Conservation (phyloP, 2,329 filamentous ascomycete genomes). For the Emericellopsis atlantica region DNA sequence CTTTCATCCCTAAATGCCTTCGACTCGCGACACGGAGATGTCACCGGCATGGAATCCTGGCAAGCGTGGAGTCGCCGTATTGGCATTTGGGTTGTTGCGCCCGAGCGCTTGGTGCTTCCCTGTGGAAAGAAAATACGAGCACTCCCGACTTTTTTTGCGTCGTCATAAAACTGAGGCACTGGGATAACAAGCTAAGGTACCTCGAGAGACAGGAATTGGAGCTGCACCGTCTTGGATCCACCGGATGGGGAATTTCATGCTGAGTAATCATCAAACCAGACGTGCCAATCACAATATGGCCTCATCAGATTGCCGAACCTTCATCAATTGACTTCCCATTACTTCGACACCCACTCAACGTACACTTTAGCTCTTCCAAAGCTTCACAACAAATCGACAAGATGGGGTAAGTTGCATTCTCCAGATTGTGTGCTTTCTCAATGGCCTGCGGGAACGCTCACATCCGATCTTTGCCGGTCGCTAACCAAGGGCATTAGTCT, state of each 20-base stretch:
- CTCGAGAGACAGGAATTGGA: no score
- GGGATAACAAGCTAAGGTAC: no score
- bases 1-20: no score
- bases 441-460: slow-evolving; percentile 7
- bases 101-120: no score
- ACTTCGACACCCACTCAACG: slow-evolving; percentile 10
- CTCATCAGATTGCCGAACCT: slow-evolving; percentile 17
- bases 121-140: no score
- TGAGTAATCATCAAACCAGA: slow-evolving; percentile 18
- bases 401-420: slow-evolving; percentile 23
- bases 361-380: slow-evolving; percentile 1
- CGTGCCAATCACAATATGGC: slow-evolving; percentile 21
- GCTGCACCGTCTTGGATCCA: no score
- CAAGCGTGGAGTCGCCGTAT: no score
- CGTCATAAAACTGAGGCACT: no score
- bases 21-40: no score
- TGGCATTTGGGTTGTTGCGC: no score
- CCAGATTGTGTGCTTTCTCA: not conserved
- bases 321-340: slow-evolving; percentile 2
- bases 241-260: slow-evolving; percentile 6
- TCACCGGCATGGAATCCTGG: no score
- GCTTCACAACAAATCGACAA: slow-evolving; percentile 16
- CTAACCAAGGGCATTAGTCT: slow-evolving; percentile 24
- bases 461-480: not conserved
- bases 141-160: no score